Percentiles rank a stretch among this genome's conserved stretches.
These are phyloP conservation scores for Penicillium diatomitis DNA, from an alignment of 495 filamentous ascomycete genomes.

Conservation along the genomic window DNA sequence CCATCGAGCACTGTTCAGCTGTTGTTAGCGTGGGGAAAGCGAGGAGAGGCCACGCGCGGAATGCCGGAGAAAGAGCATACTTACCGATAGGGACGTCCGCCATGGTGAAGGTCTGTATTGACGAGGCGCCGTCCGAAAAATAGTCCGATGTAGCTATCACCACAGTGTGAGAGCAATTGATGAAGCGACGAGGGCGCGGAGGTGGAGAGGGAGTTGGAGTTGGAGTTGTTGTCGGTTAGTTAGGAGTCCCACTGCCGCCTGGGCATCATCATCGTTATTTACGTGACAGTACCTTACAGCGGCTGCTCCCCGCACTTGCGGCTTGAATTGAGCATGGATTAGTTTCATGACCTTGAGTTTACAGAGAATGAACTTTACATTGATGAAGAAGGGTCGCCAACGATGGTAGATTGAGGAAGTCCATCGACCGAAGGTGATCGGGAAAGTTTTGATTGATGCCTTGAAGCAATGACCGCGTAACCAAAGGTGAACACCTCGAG, in stretches of 20 bases:
- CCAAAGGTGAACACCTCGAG: too few species aligned
- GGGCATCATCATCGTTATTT: conserved; percentile 23
- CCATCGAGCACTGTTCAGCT: conserved; percentile 81
- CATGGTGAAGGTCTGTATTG: conserved; percentile 37
- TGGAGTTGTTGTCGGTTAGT: conserved; percentile 16
- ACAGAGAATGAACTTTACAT: too few species aligned
- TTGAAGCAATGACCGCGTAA: too few species aligned
- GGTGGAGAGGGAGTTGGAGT: conserved; percentile 1
- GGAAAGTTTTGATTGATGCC: too few species aligned
- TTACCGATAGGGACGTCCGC: conserved; percentile 67
- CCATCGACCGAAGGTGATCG: too few species aligned
- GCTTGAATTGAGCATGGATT: not conserved
- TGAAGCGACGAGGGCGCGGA: conserved; percentile 10
- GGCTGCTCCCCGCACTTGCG: conserved; percentile 11
- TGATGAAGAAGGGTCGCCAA: too few species aligned
- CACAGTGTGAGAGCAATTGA: conserved; percentile 14
- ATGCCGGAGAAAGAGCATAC: conserved; percentile 13
- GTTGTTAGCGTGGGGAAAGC: conserved; percentile 22
- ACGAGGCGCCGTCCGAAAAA: not conserved
- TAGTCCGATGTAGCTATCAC: conserved; percentile 10
- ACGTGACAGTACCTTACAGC: conserved; percentile 24
- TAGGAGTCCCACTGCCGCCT: conserved; percentile 9
- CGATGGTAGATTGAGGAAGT: too few species aligned
- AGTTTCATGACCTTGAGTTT: conserved; percentile 4
- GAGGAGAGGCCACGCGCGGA: conserved; percentile 17